phyloP scores from a whole-genome alignment of 345 rosid species.

The Geranium rotundifolium region DNA sequence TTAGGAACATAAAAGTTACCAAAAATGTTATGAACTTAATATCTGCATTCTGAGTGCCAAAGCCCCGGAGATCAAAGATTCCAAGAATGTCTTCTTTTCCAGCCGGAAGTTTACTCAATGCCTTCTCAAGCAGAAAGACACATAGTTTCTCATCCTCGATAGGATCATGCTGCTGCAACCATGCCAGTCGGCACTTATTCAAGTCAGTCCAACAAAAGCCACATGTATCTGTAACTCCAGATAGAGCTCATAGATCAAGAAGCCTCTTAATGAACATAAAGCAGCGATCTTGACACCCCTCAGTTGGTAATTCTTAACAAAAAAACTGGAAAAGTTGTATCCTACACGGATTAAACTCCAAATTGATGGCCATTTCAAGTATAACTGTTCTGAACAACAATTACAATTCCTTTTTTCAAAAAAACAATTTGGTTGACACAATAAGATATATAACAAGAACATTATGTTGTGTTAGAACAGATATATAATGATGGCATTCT shows the following conservation, averaged over 20 bases:
- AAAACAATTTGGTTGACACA: not conserved
- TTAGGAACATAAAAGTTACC: constrained; percentile 32
- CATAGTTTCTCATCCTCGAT: constrained; percentile 73
- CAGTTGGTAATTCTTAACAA: no score
- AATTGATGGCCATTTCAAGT: not conserved
- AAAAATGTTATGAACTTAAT: constrained; percentile 59
- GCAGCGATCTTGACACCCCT: no score
- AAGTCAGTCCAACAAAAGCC: constrained; percentile 3
- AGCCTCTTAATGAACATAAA: not conserved
- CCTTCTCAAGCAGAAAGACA: constrained; percentile 61
- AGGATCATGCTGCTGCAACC: constrained; percentile 51
- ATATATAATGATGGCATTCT: not conserved
- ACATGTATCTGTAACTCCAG: not conserved
- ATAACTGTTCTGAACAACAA: not conserved
- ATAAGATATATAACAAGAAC: not conserved
- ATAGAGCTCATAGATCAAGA: not conserved
- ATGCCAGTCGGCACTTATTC: constrained; percentile 3
- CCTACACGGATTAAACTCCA: not conserved
- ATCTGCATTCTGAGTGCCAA: constrained; percentile 57
- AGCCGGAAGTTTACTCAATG: constrained; percentile 56
- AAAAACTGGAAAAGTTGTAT: not conserved
- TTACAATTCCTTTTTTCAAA: not conserved
- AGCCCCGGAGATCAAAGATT: constrained; percentile 69
- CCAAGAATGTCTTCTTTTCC: constrained; percentile 70
- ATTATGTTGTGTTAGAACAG: no score